A percentile compares a stretch with the other conserved stretches of the same genome.
These are phyloP conservation scores for Phyllosticta ampelicida DNA, from an alignment of 2,329 filamentous ascomycete species.

Conservation along the genomic window DNA sequence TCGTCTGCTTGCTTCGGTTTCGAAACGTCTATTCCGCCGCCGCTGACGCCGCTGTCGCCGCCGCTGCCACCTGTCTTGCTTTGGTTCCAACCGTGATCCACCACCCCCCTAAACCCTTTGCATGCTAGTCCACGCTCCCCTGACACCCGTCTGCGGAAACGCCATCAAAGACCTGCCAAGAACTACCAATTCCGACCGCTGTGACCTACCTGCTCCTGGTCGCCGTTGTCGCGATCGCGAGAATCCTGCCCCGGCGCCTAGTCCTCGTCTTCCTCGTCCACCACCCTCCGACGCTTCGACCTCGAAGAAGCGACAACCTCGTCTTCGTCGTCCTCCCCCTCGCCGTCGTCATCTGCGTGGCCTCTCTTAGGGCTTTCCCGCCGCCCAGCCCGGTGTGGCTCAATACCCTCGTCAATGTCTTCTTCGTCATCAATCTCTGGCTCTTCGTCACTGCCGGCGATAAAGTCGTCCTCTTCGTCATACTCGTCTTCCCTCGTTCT, in stretches of 20 bases:
- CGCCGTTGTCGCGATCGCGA: not conserved
- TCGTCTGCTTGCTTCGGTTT: too few relatives aligned
- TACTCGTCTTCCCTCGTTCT: slow-evolving; percentile 60
- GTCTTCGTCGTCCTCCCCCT: slow-evolving; percentile 29
- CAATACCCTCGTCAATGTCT: slow-evolving; percentile 32
- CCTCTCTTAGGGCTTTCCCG: slow-evolving; percentile 31
- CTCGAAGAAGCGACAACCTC: slow-evolving; percentile 19
- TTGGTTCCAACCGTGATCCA: not conserved
- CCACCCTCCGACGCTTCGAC: slow-evolving; percentile 34
- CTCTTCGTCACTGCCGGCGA: slow-evolving; percentile 66
- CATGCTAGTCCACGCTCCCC: not conserved
- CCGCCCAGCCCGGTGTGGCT: slow-evolving; percentile 28
- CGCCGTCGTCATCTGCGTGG: slow-evolving; percentile 20
- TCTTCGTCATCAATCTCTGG: slow-evolving; percentile 49
- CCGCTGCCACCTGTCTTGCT: not conserved
- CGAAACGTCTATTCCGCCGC: too few relatives aligned
- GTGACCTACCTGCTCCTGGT: not conserved
- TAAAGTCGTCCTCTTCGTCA: slow-evolving; percentile 68
- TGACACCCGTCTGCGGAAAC: not conserved
- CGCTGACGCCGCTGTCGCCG: too few relatives aligned
- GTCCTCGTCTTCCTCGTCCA: slow-evolving; percentile 40
- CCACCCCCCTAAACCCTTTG: not conserved
- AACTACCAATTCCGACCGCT: not conserved
- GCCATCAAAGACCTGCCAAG: not conserved
- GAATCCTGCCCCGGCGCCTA: not conserved